Conservation (phyloP, 371 early-diverging fungal species). For the Mucor piriformis region DNA sequence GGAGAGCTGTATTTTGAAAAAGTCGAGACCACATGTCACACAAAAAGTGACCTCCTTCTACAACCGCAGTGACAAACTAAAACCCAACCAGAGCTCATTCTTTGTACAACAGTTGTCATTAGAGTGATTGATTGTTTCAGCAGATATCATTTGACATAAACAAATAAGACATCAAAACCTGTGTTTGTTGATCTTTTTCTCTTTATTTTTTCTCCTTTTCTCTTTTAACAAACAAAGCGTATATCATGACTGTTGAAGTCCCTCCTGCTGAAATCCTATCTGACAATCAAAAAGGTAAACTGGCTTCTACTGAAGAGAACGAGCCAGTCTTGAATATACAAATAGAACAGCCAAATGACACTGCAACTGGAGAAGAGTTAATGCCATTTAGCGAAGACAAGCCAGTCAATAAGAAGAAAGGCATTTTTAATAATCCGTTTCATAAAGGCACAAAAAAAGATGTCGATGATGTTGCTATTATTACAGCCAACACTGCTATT, state of each 20-base stretch:
- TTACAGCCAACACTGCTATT: background rate
- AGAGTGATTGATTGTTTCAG: background rate
- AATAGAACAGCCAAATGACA: constrained; percentile 3
- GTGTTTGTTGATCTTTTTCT: background rate
- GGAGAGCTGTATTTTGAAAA: no score
- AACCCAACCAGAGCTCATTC: background rate
- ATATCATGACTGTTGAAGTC: background rate
- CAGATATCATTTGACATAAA: background rate
- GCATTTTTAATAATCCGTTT: constrained; percentile 1
- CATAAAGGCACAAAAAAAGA: constrained; percentile 1
- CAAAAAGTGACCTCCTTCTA: background rate
- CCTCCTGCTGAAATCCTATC: background rate
- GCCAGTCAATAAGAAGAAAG: background rate
- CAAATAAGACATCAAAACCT: background rate
- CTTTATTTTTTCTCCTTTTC: background rate
- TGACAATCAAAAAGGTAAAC: background rate
- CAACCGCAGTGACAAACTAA: no score
- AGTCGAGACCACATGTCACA: no score
- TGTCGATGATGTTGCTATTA: background rate
- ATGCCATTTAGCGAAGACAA: background rate
- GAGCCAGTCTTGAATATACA: constrained; percentile 13
- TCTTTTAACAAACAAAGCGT: constrained; percentile 1
- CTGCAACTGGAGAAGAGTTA: constrained; percentile 8
- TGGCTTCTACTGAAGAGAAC: background rate
- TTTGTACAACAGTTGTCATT: background rate